Percentiles rank a stretch among this genome's conserved stretches.
Conservation (phyloP, 352 stramenopile genomes). For the Phytopythium delawarense region DNA sequence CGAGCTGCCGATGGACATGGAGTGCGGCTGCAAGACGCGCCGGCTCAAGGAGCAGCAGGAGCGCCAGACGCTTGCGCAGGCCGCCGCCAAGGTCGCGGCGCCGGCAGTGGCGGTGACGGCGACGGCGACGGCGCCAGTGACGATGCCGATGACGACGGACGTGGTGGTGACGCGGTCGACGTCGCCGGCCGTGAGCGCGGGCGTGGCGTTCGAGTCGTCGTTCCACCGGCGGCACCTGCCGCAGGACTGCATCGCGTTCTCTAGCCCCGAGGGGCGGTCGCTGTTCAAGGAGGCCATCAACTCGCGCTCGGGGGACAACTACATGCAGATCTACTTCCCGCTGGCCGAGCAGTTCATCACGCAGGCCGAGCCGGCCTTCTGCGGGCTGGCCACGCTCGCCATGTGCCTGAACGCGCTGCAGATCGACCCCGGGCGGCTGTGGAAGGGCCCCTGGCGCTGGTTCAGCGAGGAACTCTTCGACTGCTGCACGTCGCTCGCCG, state of each 20-base stretch:
- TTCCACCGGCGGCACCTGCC: constrained; percentile 86
- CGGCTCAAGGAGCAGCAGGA: constrained; percentile 36
- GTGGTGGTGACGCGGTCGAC: constrained; percentile 11
- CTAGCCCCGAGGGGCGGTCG: constrained; percentile 66
- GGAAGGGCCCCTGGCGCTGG: constrained; percentile 80
- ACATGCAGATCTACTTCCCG: constrained; percentile 92
- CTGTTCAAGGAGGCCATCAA: constrained; percentile 81
- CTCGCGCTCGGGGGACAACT: constrained; percentile 24
- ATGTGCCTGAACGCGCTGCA: constrained; percentile 80
- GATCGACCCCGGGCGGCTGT: constrained; percentile 70
- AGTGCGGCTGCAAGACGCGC: constrained; percentile 44
- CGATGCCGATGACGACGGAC: neutral
- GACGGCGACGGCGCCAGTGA: neutral
- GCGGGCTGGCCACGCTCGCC: constrained; percentile 77
- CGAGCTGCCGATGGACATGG: constrained; percentile 43
- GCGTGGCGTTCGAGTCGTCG: constrained; percentile 36
- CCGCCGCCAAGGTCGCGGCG: constrained; percentile 6
- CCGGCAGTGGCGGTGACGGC: neutral
- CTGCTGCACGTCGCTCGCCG: constrained; percentile 68
- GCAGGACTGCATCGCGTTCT: constrained; percentile 77
- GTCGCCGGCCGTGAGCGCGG: neutral
- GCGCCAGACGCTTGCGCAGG: constrained; percentile 20
- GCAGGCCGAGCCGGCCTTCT: constrained; percentile 91
- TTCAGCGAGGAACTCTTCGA: constrained; percentile 84
- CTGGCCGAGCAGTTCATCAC: constrained; percentile 88